Evolutionary conservation across 352 stramenopile genomes (phyloP).

Genomic region (Pythium phragmitis): DNA sequence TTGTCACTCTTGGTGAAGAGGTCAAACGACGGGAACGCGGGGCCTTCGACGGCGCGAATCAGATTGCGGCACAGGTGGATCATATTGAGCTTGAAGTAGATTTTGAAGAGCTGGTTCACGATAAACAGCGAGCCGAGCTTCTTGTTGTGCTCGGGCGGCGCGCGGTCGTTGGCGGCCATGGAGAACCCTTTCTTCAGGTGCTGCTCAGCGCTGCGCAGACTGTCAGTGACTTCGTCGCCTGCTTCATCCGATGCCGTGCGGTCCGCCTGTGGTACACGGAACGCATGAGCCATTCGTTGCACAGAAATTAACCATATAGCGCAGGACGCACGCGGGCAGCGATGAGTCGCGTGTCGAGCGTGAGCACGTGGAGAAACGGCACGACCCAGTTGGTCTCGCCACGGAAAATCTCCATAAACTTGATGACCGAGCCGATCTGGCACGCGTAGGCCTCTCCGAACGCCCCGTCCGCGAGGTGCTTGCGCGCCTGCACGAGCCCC

Average conservation of each 20-base stretch:
- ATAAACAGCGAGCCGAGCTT: constrained; percentile 89
- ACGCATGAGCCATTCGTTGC: background rate
- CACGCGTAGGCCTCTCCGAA: constrained; percentile 61
- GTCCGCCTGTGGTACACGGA: constrained; percentile 46
- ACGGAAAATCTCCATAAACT: constrained; percentile 87
- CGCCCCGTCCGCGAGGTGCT: constrained; percentile 39
- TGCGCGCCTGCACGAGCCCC: constrained; percentile 66
- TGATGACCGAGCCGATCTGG: constrained; percentile 74
- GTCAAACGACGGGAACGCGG: constrained; percentile 77
- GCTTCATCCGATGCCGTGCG: constrained; percentile 55
- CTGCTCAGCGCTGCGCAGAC: constrained; percentile 75
- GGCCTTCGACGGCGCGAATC: constrained; percentile 80
- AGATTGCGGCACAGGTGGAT: constrained; percentile 95
- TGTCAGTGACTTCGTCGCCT: constrained; percentile 78
- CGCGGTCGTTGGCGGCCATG: constrained; percentile 84
- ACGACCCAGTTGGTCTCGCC: constrained; percentile 86
- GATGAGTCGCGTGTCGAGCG: constrained; percentile 77
- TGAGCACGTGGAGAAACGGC: constrained; percentile 77
- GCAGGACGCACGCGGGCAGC: constrained; percentile 42
- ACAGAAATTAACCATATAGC: background rate
- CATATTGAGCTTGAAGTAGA: constrained; percentile 96
- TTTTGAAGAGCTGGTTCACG: constrained; percentile 96
- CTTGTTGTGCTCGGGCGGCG: constrained; percentile 78
- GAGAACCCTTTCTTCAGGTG: constrained; percentile 87
- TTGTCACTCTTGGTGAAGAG: constrained; percentile 85